These are phyloP conservation scores for Pyrenophora graminea DNA, from an alignment of 2,329 filamentous ascomycete genomes.

Conservation along the genomic window DNA sequence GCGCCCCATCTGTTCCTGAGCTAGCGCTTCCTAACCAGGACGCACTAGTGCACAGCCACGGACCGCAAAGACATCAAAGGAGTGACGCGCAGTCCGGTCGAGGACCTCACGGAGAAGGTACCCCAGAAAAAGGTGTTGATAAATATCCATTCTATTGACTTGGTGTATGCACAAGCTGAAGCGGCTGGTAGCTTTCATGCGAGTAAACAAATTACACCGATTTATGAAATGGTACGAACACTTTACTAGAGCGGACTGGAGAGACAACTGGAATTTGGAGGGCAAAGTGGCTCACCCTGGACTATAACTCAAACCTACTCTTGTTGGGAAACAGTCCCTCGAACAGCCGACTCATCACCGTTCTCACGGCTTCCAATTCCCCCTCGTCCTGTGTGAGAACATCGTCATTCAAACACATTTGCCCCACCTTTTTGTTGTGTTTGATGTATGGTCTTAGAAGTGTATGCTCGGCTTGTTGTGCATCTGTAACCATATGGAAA, in stretches of 20 bases:
- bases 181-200: no score
- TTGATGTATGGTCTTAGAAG: constrained; percentile 46
- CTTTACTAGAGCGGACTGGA: no score
- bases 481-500: constrained; percentile 53
- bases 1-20: constrained; percentile 10
- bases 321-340: no score
- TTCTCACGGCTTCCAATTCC: constrained; percentile 42
- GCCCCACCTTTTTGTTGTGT: constrained; percentile 42
- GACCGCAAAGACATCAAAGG: constrained; percentile 4
- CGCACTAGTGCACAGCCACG: constrained; percentile 1
- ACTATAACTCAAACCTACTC: no score
- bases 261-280: no score
- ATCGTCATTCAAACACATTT: constrained; percentile 53
- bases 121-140: no score
- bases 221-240: no score
- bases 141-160: no score
- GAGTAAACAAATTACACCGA: no score
- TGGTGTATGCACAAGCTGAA: no score
- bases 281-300: no score
- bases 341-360: constrained; percentile 34
- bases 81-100: not conserved
- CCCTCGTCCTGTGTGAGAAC: constrained; percentile 45
- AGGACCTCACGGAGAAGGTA: not conserved
- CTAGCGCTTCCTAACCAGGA: constrained; percentile 4
- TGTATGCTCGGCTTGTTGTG: constrained; percentile 48